A percentile compares a stretch with the other conserved stretches of the same genome.
phyloP scores from a whole-genome alignment of 2,329 filamentous ascomycete species.

The Botrytis squamosa region DNA sequence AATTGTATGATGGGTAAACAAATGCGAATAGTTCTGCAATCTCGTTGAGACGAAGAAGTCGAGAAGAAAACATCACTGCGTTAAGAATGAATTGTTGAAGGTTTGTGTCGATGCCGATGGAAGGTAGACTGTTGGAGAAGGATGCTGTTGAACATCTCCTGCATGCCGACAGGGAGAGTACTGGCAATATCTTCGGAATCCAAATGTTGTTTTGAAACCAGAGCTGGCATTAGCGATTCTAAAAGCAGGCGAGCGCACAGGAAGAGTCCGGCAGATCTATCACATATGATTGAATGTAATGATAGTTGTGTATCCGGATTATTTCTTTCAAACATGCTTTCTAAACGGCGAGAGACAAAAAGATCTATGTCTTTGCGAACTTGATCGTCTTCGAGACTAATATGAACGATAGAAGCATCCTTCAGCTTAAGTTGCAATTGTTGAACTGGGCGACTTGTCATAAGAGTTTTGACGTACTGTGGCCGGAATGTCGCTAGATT shows the following conservation, averaged over 20 bases:
- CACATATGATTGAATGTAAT: not conserved
- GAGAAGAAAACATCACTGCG: constrained; percentile 28
- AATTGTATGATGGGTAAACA: not conserved
- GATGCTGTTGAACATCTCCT: constrained; percentile 34
- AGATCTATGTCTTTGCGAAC: constrained; percentile 41
- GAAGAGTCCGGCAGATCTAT: not conserved
- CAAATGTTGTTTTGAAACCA: not conserved
- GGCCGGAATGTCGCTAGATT: constrained; percentile 39
- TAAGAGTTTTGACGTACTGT: constrained; percentile 42
- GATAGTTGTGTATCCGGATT: not conserved
- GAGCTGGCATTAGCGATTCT: not conserved
- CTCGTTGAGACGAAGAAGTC: constrained; percentile 26
- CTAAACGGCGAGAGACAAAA: not conserved
- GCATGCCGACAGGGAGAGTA: constrained; percentile 28
- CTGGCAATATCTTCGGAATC: not conserved
- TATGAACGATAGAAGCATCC: constrained; percentile 30
- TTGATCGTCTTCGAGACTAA: constrained; percentile 41
- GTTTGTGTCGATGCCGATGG: not conserved
- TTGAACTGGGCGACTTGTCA: constrained; percentile 45
- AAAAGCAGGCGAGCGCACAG: constrained; percentile 9
- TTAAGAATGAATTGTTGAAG: constrained; percentile 29
- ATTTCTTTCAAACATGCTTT: not conserved
- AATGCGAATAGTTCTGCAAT: not conserved
- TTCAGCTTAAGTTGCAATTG: constrained; percentile 39
- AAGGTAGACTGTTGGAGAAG: constrained; percentile 25